Evolutionary conservation across 305 asterid species (phyloP).

Genomic region (Petunia hybrid): DNA sequence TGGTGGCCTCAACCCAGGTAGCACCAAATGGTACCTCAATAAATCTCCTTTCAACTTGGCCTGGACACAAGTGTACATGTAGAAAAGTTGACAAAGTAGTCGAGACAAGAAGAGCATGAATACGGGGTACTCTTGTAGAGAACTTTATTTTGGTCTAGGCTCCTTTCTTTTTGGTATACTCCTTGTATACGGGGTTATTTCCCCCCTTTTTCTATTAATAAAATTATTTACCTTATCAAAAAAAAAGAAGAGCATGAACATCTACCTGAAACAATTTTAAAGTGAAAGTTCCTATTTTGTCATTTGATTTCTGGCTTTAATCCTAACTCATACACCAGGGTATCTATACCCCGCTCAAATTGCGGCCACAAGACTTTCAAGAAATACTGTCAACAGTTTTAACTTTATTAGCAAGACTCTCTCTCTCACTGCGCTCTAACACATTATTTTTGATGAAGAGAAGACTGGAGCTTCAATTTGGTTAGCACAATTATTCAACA

Average conservation of each 20-base stretch:
- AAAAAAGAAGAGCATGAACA: slow-evolving; percentile 7
- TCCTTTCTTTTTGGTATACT: too few species aligned
- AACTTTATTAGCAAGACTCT: not conserved
- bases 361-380: not conserved
- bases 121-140: too few species aligned
- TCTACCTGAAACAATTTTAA: slow-evolving; percentile 18
- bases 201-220: too few species aligned
- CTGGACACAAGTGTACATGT: slow-evolving; percentile 50
- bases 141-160: too few species aligned
- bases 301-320: slow-evolving; percentile 20
- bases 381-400: slow-evolving; percentile 18
- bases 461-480: too few species aligned
- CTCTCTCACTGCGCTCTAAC: not conserved
- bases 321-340: not conserved
- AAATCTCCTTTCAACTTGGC: slow-evolving; percentile 86
- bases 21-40: slow-evolving; percentile 95
- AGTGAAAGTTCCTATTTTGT: not conserved
- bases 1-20: slow-evolving; percentile 93
- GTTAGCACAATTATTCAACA: too few species aligned
- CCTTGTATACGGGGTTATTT: too few species aligned
- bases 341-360: slow-evolving; percentile 23
- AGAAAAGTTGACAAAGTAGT: slow-evolving; percentile 37
- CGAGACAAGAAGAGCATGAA: slow-evolving; percentile 1
- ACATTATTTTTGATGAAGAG: too few species aligned
- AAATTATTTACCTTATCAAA: too few species aligned